Conservation (phyloP, 345 rosid species). For the Geranium brycei region DNA sequence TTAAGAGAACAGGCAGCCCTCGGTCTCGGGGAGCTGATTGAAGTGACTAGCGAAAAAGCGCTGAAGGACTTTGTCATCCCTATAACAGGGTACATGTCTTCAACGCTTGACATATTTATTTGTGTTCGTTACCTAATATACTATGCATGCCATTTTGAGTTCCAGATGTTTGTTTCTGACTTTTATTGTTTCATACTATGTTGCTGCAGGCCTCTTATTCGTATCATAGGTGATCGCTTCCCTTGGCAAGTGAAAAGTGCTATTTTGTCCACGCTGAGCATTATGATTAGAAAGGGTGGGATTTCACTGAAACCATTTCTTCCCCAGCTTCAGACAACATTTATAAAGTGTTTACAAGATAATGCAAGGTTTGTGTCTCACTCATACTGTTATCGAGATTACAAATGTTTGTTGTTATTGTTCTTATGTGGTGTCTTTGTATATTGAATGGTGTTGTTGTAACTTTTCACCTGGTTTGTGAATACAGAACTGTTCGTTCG, state of each 20-base stretch:
- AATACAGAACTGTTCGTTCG: slow-evolving; percentile 75
- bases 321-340: slow-evolving; percentile 98
- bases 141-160: too few relatives aligned
- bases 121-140: neutral
- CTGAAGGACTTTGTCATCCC: slow-evolving; percentile 85
- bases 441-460: neutral
- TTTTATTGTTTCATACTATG: slow-evolving; percentile 5
- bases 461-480: slow-evolving; percentile 7
- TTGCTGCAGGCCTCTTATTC: slow-evolving; percentile 81
- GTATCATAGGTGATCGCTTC: slow-evolving; percentile 90
- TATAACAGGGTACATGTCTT: slow-evolving; percentile 63
- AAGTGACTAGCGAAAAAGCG: slow-evolving; percentile 85
- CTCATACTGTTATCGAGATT: neutral
- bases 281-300: slow-evolving; percentile 81
- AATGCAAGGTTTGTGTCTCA: slow-evolving; percentile 48
- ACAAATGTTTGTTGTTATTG: neutral
- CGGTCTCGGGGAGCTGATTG: slow-evolving; percentile 96
- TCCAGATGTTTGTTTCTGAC: neutral
- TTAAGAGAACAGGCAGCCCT: slow-evolving; percentile 91
- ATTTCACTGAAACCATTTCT: slow-evolving; percentile 82
- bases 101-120: neutral
- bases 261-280: slow-evolving; percentile 67
- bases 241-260: slow-evolving; percentile 99
- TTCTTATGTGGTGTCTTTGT: neutral
- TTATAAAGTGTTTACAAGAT: slow-evolving; percentile 86